Percentiles rank a stretch among this genome's conserved stretches.
These are phyloP conservation scores for Metschnikowia shivogae DNA, from an alignment of 805 yeast species.

Conservation along the genomic window DNA sequence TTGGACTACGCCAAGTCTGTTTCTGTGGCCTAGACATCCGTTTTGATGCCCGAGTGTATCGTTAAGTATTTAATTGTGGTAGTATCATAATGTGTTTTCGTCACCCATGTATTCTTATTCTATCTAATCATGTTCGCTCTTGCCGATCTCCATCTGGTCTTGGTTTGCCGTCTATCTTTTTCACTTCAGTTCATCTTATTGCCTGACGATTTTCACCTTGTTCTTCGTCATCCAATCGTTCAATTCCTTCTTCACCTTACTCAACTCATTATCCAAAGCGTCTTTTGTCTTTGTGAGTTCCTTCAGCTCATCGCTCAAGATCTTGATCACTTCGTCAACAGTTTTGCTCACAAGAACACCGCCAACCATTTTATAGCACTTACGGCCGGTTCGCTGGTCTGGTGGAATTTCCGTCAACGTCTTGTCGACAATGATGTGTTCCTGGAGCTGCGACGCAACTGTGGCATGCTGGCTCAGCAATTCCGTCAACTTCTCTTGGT, in stretches of 20 bases:
- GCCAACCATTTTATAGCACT: conserved; percentile 90
- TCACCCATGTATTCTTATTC: background rate
- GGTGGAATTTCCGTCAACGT: conserved; percentile 35
- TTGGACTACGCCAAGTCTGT: conserved; percentile 29
- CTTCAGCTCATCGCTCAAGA: conserved; percentile 49
- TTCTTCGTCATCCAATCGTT: conserved; percentile 40
- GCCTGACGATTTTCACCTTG: conserved; percentile 40
- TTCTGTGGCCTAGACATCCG: conserved; percentile 18
- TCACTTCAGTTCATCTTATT: conserved; percentile 6
- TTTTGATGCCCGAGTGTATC: background rate
- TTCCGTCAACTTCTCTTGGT: conserved; percentile 36
- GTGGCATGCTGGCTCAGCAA: conserved; percentile 36
- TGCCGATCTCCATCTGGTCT: background rate
- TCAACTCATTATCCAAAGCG: conserved; percentile 25
- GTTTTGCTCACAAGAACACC: conserved; percentile 83
- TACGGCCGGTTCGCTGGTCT: conserved; percentile 46
- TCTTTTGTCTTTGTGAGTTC: conserved; percentile 19
- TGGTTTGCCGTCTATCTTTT: background rate
- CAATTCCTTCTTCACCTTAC: conserved; percentile 27
- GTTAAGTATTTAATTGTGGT: too few relatives aligned
- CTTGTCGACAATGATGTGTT: conserved; percentile 39
- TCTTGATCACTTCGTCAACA: conserved; percentile 69
- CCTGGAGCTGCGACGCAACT: conserved; percentile 35
- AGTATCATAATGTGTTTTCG: too few relatives aligned
- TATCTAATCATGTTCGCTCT: background rate